phyloP scores from a whole-genome alignment of 371 early-diverging fungal species.

The Sporodiniella umbellata region DNA sequence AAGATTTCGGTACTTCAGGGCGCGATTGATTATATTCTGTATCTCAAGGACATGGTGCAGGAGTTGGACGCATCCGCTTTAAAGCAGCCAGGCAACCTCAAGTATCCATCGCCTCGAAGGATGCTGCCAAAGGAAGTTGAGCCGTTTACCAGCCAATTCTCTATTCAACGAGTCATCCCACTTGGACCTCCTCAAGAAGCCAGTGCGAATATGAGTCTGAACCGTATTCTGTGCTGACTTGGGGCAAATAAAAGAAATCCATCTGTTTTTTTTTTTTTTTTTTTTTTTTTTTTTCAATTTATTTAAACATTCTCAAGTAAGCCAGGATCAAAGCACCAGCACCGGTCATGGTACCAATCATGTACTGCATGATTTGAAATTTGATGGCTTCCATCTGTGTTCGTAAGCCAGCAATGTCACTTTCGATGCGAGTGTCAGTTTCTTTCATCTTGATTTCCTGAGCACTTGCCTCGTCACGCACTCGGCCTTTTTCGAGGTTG shows the following conservation, averaged over 20 bases:
- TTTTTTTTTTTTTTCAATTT: conserved; percentile 7
- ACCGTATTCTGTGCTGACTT: conserved; percentile 19
- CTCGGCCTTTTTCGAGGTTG: conserved; percentile 86
- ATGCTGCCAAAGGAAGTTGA: conserved; percentile 46
- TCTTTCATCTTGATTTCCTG: conserved; percentile 87
- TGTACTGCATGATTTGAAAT: conserved; percentile 82
- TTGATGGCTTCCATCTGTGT: conserved; percentile 94
- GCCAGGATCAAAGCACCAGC: conserved; percentile 77
- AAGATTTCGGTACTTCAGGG: conserved; percentile 72
- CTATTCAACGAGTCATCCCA: conserved; percentile 10
- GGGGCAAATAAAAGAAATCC: no score
- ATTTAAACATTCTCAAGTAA: conserved; percentile 64
- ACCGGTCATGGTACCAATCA: conserved; percentile 83
- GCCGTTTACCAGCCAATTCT: conserved; percentile 42
- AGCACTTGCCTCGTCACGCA: conserved; percentile 79
- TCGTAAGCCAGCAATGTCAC: conserved; percentile 81
- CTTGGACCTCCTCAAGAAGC: conserved; percentile 21
- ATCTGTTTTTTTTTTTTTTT: not conserved
- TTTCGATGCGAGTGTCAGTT: conserved; percentile 86
- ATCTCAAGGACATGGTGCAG: conserved; percentile 47
- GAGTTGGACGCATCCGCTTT: conserved; percentile 27
- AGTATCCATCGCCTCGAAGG: conserved; percentile 23
- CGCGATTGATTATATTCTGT: conserved; percentile 71
- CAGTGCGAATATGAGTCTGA: conserved; percentile 17
- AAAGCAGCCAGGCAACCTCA: conserved; percentile 16